phyloP scores from a whole-genome alignment of 441 rosid species.

The Mallotus repandus region DNA sequence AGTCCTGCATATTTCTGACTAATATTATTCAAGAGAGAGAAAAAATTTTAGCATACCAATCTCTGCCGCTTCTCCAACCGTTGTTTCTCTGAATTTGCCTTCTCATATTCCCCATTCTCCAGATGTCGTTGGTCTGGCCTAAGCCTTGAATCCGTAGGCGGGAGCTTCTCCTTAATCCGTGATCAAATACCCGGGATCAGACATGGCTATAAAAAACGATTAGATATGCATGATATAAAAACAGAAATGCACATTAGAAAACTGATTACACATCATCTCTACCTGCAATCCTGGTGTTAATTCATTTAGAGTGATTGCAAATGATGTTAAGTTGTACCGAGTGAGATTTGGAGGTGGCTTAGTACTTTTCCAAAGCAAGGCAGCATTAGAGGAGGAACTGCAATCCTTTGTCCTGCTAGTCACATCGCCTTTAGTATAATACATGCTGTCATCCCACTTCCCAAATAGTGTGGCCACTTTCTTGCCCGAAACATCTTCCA shows the following conservation, averaged over 20 bases:
- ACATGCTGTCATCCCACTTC: constrained; percentile 92
- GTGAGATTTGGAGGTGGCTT: constrained; percentile 76
- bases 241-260: constrained; percentile 24
- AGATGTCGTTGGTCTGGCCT: constrained; percentile 91
- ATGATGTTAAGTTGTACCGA: constrained; percentile 92
- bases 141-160: constrained; percentile 94
- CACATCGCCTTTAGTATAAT: constrained; percentile 51
- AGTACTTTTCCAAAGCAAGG: constrained; percentile 74
- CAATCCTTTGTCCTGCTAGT: constrained; percentile 53
- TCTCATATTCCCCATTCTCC: constrained; percentile 96
- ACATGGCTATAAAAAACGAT: constrained; percentile 41
- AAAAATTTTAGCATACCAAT: constrained; percentile 49
- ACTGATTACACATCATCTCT: constrained; percentile 39
- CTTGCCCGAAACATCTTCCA: constrained; percentile 68
- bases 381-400: constrained; percentile 45
- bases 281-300: constrained; percentile 88
- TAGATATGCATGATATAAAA: constrained; percentile 44
- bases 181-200: constrained; percentile 68
- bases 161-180: constrained; percentile 88
- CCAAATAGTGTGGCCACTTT: constrained; percentile 69
- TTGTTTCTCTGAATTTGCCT: constrained; percentile 86
- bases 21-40: not conserved
- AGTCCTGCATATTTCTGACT: not conserved
- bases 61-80: constrained; percentile 90
- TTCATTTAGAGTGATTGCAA: constrained; percentile 87